These are phyloP conservation scores for Mollisia scopiformis DNA, from an alignment of 2,329 filamentous ascomycete species.

Conservation along the genomic window DNA sequence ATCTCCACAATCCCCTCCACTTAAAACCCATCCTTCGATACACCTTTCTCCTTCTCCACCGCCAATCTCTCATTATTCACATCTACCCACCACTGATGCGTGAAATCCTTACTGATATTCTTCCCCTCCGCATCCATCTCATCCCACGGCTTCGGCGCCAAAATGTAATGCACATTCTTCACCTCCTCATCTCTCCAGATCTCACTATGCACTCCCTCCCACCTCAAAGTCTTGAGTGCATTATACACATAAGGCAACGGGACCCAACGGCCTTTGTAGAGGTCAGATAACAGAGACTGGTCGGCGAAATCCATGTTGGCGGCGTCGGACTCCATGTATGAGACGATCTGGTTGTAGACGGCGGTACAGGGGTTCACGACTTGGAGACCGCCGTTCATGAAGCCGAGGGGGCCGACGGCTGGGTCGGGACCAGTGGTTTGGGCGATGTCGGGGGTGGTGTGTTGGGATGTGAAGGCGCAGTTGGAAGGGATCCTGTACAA, in stretches of 20 bases:
- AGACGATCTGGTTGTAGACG: constrained; percentile 54
- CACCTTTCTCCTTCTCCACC: constrained; percentile 37
- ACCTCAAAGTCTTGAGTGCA: constrained; percentile 62
- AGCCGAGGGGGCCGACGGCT: constrained; percentile 50
- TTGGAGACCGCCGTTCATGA: constrained; percentile 59
- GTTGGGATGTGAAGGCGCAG: constrained; percentile 62
- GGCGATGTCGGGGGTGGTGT: constrained; percentile 48
- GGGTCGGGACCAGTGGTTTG: constrained; percentile 50
- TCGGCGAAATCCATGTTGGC: constrained; percentile 60
- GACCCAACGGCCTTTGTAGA: constrained; percentile 60
- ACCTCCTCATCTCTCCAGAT: constrained; percentile 62
- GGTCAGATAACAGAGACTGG: constrained; percentile 58
- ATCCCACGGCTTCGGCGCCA: constrained; percentile 65
- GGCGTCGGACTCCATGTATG: constrained; percentile 49
- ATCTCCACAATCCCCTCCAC: neutral
- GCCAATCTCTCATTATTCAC: constrained; percentile 45
- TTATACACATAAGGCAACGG: constrained; percentile 64
- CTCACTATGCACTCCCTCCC: constrained; percentile 52
- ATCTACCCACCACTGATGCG: constrained; percentile 60
- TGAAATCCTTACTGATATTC: constrained; percentile 45
- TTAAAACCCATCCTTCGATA: constrained; percentile 32
- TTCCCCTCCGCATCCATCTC: constrained; percentile 49
- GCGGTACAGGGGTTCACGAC: constrained; percentile 55
- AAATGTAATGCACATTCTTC: constrained; percentile 65
- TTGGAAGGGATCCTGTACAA: constrained; percentile 48